Conservation (phyloP, 139 green algal species). For the Edaphochlamys debaryana region DNA sequence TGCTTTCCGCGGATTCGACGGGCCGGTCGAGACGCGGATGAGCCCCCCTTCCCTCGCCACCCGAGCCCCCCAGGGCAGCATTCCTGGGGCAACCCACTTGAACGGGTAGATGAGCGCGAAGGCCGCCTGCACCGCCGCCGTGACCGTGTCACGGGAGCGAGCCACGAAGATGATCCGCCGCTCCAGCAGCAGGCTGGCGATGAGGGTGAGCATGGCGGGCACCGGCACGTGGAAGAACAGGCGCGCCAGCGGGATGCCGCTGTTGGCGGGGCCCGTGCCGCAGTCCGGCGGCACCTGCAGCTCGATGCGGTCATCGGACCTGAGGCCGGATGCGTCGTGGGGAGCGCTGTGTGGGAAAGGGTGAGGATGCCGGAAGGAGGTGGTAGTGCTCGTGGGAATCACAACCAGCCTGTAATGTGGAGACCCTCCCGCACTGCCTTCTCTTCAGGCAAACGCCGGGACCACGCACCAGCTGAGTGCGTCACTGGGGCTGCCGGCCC, state of each 20-base stretch:
- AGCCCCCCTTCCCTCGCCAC: too few species aligned
- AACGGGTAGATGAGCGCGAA: constrained; percentile 82
- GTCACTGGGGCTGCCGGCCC: neutral
- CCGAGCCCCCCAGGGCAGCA: too few species aligned
- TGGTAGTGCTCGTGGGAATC: too few species aligned
- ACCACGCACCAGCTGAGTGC: constrained; percentile 10
- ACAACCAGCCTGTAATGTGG: neutral
- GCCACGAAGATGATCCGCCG: constrained; percentile 79
- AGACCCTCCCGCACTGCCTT: too few species aligned
- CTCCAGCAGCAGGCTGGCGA: constrained; percentile 81
- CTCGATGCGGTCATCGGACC: constrained; percentile 60
- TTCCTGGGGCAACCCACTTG: constrained; percentile 60
- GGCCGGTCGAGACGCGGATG: too few species aligned
- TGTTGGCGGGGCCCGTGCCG: constrained; percentile 67
- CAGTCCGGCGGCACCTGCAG: constrained; percentile 73
- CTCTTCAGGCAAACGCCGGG: too few species aligned
- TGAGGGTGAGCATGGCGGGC: constrained; percentile 66
- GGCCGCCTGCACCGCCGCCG: constrained; percentile 74
- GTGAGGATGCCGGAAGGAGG: too few species aligned
- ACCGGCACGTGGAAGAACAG: constrained; percentile 78
- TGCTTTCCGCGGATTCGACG: too few species aligned
- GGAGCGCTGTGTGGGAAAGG: too few species aligned
- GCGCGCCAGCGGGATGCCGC: constrained; percentile 72
- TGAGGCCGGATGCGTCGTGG: too few species aligned
- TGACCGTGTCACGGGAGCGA: constrained; percentile 68